Base-by-base conservation (phyloP, 2,329 filamentous ascomycete species). In the Aspergillus spinulosporus region DNA sequence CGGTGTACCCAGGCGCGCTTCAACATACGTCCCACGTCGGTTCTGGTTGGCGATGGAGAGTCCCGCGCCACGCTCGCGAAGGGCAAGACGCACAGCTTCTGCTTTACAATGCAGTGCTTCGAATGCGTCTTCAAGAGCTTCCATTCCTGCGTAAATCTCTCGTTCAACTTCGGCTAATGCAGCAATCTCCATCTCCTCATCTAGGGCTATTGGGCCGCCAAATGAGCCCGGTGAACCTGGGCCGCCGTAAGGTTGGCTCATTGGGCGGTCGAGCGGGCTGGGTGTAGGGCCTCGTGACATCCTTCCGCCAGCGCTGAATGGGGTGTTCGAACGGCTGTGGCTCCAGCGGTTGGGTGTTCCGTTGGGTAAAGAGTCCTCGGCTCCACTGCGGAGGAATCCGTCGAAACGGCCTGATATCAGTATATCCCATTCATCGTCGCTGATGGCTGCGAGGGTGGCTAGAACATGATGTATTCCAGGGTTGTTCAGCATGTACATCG, bases 381-480 rank as follows among this genome's bases (percentile, higher is more conserved):
- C 91, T 21, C 93, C 93, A 44, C 91, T 96, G 85, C 93, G 96
- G 21, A 97, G 81, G 75, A 97, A 97, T 3, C 93, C 93, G 68
- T 97, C 92, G 66, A 97, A 97, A 29, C 93, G 88, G 31, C 93
- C 93, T 0, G 93, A 97, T 3, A 88, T 90, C 11, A 97, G 81
- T 54, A 97, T 96, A 60, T 97, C 93, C 93, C 93, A 97, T 73
- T 97, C 93, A n/a, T 90, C 89, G 46, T 87, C 84, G 68, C 88
- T 94, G 64, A 97, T 94, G 51, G 92, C 90, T 36, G 89, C 87
- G 49, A 97, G 82, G 0, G 93, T 96, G 40, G 90, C 87, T 2
- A 97, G 84, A 32, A 96, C 85, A 67, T 94, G 88, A 71, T 97
- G 93, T 48, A 94, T 84, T 9, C 84, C 80, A 0, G 87, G 86